These are phyloP conservation scores for Clonostachys solani DNA, from an alignment of 2,329 filamentous ascomycete species.

Conservation along the genomic window DNA sequence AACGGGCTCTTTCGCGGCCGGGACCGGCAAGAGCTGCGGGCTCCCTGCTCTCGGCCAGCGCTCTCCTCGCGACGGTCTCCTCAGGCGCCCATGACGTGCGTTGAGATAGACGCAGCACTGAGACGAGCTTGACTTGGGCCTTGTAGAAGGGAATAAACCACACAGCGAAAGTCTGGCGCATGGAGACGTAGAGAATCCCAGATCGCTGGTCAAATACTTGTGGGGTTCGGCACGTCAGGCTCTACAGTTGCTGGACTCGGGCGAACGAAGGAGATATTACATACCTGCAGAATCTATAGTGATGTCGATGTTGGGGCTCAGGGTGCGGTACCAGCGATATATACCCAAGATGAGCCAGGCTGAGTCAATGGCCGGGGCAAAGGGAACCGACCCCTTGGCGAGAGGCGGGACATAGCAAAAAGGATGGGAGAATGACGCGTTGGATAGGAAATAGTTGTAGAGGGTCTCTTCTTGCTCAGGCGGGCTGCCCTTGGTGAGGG, in stretches of 20 bases:
- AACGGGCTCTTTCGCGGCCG: conserved; percentile 28
- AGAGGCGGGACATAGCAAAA: conserved; percentile 67
- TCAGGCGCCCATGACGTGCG: conserved; percentile 22
- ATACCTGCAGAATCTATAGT: conserved; percentile 55
- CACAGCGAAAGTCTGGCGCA: conserved; percentile 72
- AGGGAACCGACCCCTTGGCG: conserved; percentile 29
- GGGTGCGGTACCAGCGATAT: conserved; percentile 80
- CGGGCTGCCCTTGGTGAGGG: conserved; percentile 63
- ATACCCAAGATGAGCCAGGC: conserved; percentile 64
- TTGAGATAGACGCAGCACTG: conserved; percentile 58
- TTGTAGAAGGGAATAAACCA: conserved; percentile 75
- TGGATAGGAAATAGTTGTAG: conserved; percentile 66
- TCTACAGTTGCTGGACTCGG: neutral
- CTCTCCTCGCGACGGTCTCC: conserved; percentile 1
- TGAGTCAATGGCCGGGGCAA: conserved; percentile 48
- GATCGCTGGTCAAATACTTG: conserved; percentile 64
- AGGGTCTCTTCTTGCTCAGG: conserved; percentile 62
- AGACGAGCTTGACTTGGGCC: conserved; percentile 62
- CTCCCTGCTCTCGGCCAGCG: conserved; percentile 5
- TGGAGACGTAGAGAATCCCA: conserved; percentile 66
- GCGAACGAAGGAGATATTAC: conserved; percentile 5
- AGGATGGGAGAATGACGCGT: conserved; percentile 73
- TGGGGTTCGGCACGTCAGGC: fast-evolving
- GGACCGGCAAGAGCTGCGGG: conserved; percentile 6
- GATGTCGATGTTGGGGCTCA: conserved; percentile 70